These are phyloP conservation scores for Arthrobotrys conoides DNA, from an alignment of 2,329 filamentous ascomycete species.

Conservation along the genomic window DNA sequence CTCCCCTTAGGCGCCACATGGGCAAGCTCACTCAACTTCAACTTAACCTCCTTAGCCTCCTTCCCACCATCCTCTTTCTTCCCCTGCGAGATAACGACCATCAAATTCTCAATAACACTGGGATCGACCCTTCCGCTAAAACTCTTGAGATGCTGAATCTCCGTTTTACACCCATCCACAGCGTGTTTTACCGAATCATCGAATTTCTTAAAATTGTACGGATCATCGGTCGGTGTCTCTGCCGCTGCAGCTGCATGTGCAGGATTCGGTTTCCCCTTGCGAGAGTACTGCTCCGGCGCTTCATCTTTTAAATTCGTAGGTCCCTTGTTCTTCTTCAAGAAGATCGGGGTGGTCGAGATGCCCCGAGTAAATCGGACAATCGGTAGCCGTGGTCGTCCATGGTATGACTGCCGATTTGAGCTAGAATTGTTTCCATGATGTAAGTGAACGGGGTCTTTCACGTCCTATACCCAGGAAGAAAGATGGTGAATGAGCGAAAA, in stretches of 20 bases:
- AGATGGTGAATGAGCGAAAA: slow-evolving; percentile 32
- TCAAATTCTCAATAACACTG: slow-evolving; percentile 44
- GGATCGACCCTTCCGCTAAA: slow-evolving; percentile 57
- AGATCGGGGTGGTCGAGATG: slow-evolving; percentile 30
- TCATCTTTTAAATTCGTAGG: slow-evolving; percentile 41
- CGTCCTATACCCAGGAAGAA: slow-evolving; percentile 21
- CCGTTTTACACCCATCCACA: slow-evolving; percentile 34
- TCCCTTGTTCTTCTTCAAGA: slow-evolving; percentile 32
- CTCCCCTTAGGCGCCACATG: slow-evolving; percentile 56
- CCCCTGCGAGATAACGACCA: slow-evolving; percentile 46
- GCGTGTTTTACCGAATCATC: slow-evolving; percentile 59
- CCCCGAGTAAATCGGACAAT: neutral
- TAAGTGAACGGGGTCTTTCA: slow-evolving; percentile 20
- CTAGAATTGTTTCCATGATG: slow-evolving; percentile 29
- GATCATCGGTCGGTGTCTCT: slow-evolving; percentile 35
- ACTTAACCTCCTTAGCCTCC: slow-evolving; percentile 44
- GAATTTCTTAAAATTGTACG: slow-evolving; percentile 56
- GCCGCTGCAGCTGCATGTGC: slow-evolving; percentile 26
- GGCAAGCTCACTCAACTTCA: slow-evolving; percentile 49
- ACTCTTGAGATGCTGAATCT: slow-evolving; percentile 47
- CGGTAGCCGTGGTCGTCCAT: neutral
- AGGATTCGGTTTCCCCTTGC: slow-evolving; percentile 43
- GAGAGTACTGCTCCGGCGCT: slow-evolving; percentile 35
- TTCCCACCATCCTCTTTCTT: slow-evolving; percentile 44
- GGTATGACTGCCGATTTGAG: neutral